Percentiles rank a stretch among this genome's conserved stretches.
phyloP scores from a whole-genome alignment of 495 filamentous ascomycete genomes.

The Aspergillus affinis region DNA sequence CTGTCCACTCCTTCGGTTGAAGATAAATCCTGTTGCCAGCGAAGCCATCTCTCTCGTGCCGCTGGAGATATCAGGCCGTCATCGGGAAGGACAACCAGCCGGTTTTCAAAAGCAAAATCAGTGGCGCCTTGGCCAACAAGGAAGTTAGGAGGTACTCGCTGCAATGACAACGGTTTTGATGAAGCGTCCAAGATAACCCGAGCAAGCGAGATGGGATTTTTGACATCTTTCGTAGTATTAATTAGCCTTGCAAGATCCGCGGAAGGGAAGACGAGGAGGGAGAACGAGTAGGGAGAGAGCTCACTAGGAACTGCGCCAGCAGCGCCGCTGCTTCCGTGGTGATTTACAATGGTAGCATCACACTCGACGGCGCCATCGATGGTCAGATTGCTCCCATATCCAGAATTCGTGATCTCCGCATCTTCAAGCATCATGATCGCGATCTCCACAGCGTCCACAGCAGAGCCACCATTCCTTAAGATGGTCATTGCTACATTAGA shows the following conservation, averaged over 20 bases:
- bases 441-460: slow-evolving; percentile 89
- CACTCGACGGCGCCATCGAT: slow-evolving; percentile 90
- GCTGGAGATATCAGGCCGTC: slow-evolving; percentile 73
- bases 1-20: slow-evolving; percentile 42
- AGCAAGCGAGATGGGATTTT: slow-evolving; percentile 87
- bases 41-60: slow-evolving; percentile 68
- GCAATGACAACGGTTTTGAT: slow-evolving; percentile 68
- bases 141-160: slow-evolving; percentile 89
- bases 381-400: slow-evolving; percentile 92
- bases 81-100: slow-evolving; percentile 65
- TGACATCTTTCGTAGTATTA: slow-evolving; percentile 61
- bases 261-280: background rate
- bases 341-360: slow-evolving; percentile 90
- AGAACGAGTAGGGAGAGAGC: slow-evolving; percentile 29
- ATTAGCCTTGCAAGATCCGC: slow-evolving; percentile 6
- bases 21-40: slow-evolving; percentile 75
- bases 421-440: slow-evolving; percentile 87
- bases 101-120: slow-evolving; percentile 77
- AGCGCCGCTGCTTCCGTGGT: slow-evolving; percentile 86
- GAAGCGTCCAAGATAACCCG: slow-evolving; percentile 77
- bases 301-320: slow-evolving; percentile 86
- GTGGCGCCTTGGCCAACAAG: slow-evolving; percentile 81
- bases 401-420: slow-evolving; percentile 92
- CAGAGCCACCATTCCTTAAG: slow-evolving; percentile 71
- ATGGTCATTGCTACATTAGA: slow-evolving; percentile 75